Conservation (phyloP, 768 basidiomycete species). For the Macrolepiota fuliginosa region DNA sequence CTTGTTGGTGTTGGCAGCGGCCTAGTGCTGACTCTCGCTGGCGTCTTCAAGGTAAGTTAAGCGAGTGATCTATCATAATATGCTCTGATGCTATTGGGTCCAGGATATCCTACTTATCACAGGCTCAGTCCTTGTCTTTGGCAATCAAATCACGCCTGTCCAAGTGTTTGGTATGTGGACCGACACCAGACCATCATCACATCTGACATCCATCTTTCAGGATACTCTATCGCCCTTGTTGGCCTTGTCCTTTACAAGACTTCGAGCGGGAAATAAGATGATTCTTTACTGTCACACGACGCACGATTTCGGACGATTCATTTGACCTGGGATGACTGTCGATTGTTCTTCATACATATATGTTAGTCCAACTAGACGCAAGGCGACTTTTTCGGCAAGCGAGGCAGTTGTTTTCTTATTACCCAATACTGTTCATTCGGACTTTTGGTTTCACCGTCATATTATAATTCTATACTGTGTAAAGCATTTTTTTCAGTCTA, state of each 20-base stretch:
- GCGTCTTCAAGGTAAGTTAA: conserved; percentile 81
- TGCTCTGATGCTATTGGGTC: not conserved
- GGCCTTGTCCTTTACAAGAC: conserved; percentile 89
- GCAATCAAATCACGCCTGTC: conserved; percentile 72
- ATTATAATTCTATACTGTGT: conserved; percentile 2
- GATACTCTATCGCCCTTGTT: conserved; percentile 84
- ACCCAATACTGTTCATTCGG: not conserved
- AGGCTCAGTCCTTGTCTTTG: conserved; percentile 86
- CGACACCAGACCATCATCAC: not conserved
- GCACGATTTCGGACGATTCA: not conserved
- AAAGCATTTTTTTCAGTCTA: not conserved
- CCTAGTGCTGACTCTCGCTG: conserved; percentile 87
- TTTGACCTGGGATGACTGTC: not conserved
- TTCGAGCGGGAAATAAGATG: conserved; percentile 51
- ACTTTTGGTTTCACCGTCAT: not conserved
- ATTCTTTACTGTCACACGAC: not conserved
- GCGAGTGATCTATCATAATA: not conserved
- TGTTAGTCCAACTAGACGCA: not conserved
- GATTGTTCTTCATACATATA: not conserved
- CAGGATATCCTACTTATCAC: conserved; percentile 94
- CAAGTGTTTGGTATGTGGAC: conserved; percentile 71
- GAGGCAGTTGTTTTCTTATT: not conserved
- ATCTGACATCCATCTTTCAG: conserved; percentile 29
- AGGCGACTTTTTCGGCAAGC: not conserved
- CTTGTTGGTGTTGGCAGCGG: conserved; percentile 87